Base-by-base conservation (phyloP, 192 early-diverging fungal genomes). In the Cetraspora pellucida region DNA sequence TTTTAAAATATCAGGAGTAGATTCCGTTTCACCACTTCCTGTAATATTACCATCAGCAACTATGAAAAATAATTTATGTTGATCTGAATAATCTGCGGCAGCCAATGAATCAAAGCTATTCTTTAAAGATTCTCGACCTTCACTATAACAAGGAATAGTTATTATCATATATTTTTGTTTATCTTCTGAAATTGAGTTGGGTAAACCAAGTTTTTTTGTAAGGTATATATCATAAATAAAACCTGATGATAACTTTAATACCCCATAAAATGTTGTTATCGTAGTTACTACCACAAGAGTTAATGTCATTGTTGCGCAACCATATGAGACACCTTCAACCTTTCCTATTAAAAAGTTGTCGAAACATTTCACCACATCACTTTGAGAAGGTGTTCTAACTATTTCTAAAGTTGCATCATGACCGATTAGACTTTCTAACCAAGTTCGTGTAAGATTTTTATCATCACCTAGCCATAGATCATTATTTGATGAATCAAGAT, bases 11-110 rank as follows among this genome's bases (percentile, higher is more conserved):
- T 25, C 44, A 3, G 93, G 91, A 5, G 93, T 95, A 25, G 91
- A 91, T 75, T 83, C 83, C 67, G 81, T 83, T 68, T 95, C 89
- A 73, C 90, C 90, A 0, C 89, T 89, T 28, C 93, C 93, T 21
- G 87, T 91, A 77, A 95, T 93, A 67, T 93, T 85, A 10, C 93
- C 93, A 79, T 95, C 93, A 57, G 89, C 89, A 72, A 95, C 91
- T 64, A 95, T 89, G 43, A 94, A 83, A 23, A 94, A 83, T 74
- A 93, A 75, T 83, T 95, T 95, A 84, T 91, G 90, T 43, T 90
- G 89, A 13, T 88, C 82, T 16, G 90, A 89, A 72, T 92, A 94
- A 74, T 89, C 86, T 0, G 93, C 91, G 67, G 85, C 87, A 65
- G 90, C 89, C 61, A 94, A 83, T 65, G 93, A 94, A 83, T 95